Evolutionary conservation across 2,329 filamentous ascomycete species (phyloP), one percentile per base, ranked within the genome.

Genomic region (Monosporascus sp.): DNA sequence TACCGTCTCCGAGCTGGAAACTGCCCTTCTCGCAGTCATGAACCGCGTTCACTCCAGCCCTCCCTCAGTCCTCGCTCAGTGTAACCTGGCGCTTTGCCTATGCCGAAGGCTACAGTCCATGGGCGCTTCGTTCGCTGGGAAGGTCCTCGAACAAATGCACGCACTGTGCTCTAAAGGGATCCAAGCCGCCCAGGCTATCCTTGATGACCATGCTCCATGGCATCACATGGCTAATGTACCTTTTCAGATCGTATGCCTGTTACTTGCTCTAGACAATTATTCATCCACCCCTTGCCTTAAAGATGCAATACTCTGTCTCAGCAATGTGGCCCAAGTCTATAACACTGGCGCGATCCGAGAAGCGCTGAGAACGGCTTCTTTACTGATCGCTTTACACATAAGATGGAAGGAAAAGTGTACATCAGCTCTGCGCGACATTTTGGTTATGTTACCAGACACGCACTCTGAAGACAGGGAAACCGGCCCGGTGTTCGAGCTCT

Each of bases 211-310:
- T 14, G 69, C 70, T 3, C 80, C 80, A 0, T 84, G 81, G 81
- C 81, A 83, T 58, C 80, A 84, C 53, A 74, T 80, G 46, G 79
- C 78, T 27, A 83, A 84, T 48, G 77, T 83, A 0, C 81, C 81
- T 0, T 84, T 84, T 55, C 81, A 83, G 50, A 74, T 80, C 0
- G 72, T 83, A 31, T 83, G 80, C 54, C 71, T 80, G 0, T 65
- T 83, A 5, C 68, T 84, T 2, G 78, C 77, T 0, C 79, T 83
- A 48, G 80, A 84, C 49, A 80, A 71, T 0, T 70, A 71, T 0
- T 69, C 77, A 1, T 77, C 77, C 0, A 66, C 82, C 0, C 67
- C 69, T 0, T 68, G 78, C 52, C 70, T 84, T 5, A 67, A 68
- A 2, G 75, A 79, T 22, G 80, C 79, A 0, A 78, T 84, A 75